A percentile compares a stretch with the other conserved stretches of the same genome.
Conservation (phyloP, 1,284 basidiomycete genomes). For the Mixia osmundae region DNA sequence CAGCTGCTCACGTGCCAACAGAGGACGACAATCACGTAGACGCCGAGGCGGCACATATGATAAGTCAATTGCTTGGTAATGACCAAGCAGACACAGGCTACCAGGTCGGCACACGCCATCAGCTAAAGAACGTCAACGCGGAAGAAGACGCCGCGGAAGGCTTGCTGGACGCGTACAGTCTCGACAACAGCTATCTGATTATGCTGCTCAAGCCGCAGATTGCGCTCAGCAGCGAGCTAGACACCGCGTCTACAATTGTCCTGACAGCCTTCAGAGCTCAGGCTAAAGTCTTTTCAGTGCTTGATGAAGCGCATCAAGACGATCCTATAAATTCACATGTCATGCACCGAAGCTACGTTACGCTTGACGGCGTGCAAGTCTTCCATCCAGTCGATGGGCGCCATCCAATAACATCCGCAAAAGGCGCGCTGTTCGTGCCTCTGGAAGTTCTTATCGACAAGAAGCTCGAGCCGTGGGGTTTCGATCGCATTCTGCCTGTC, state of each 20-base stretch:
- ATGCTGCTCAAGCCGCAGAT: slow-evolving; percentile 79
- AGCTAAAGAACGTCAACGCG: no score
- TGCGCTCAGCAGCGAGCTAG: slow-evolving; percentile 43
- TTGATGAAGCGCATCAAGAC: slow-evolving; percentile 52
- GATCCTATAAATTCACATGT: slow-evolving; percentile 68
- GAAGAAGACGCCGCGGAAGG: slow-evolving; percentile 14
- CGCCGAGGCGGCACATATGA: not conserved
- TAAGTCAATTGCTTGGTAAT: not conserved
- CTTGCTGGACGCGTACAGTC: slow-evolving; percentile 24
- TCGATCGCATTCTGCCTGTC: slow-evolving; percentile 73
- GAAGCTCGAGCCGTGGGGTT: slow-evolving; percentile 52
- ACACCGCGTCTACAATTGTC: slow-evolving; percentile 41
- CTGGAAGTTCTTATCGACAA: slow-evolving; percentile 70
- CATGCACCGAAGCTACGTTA: slow-evolving; percentile 56
- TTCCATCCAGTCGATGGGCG: slow-evolving; percentile 40
- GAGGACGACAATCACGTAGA: not conserved
- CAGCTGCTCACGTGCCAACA: slow-evolving; percentile 19
- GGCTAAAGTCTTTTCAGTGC: slow-evolving; percentile 53
- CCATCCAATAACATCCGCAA: slow-evolving; percentile 13
- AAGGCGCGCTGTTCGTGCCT: slow-evolving; percentile 36
- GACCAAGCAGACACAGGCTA: slow-evolving; percentile 1
- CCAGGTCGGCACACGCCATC: no score
- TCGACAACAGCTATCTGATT: slow-evolving; percentile 45
- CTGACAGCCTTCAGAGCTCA: slow-evolving; percentile 63
- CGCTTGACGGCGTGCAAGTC: slow-evolving; percentile 56